A percentile compares a stretch with the other conserved stretches of the same genome.
phyloP scores from a whole-genome alignment of 1,284 basidiomycete genomes.

The Pseudozyma hubeiensis region DNA sequence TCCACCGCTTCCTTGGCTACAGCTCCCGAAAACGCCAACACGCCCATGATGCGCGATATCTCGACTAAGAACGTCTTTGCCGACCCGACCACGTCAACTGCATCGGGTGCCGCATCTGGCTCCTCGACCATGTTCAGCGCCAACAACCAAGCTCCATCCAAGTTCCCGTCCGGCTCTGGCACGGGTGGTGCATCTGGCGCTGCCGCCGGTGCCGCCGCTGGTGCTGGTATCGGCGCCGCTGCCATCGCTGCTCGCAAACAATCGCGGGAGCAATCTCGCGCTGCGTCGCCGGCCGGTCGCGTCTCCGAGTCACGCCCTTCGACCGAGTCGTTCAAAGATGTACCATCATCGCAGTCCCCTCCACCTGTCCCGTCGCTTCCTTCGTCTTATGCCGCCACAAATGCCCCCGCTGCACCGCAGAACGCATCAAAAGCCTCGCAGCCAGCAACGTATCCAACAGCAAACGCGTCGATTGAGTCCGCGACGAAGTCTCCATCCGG shows the following conservation, averaged over 20 bases:
- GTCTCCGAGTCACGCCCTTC: slow-evolving; percentile 28
- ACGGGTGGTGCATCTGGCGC: slow-evolving; percentile 5
- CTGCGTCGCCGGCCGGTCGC: slow-evolving; percentile 20
- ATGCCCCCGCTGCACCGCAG: neutral
- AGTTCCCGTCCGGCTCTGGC: slow-evolving; percentile 7
- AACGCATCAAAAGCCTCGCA: neutral
- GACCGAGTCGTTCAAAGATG: slow-evolving; percentile 35
- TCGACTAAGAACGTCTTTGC: slow-evolving; percentile 50
- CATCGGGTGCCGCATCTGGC: slow-evolving; percentile 32
- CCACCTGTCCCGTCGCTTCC: slow-evolving; percentile 44
- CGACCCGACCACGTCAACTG: slow-evolving; percentile 31
- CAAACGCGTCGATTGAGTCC: neutral
- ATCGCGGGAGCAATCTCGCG: slow-evolving; percentile 41
- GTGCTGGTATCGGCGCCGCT: slow-evolving; percentile 43
- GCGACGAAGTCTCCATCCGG: neutral
- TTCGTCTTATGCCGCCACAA: slow-evolving; percentile 8
- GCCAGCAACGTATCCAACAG: slow-evolving; percentile 3
- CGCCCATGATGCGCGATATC: slow-evolving; percentile 53
- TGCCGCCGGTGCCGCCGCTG: slow-evolving; percentile 19
- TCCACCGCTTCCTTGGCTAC: slow-evolving; percentile 48
- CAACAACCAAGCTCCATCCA: slow-evolving; percentile 20
- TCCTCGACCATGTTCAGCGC: slow-evolving; percentile 22
- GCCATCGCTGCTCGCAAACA: slow-evolving; percentile 45
- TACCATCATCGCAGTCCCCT: slow-evolving; percentile 28
- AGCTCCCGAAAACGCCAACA: slow-evolving; percentile 43